Percentiles rank a stretch among this genome's conserved stretches.
These are phyloP conservation scores for Coemansia sp. DNA, from an alignment of 192 early-diverging fungal species.

Conservation along the genomic window DNA sequence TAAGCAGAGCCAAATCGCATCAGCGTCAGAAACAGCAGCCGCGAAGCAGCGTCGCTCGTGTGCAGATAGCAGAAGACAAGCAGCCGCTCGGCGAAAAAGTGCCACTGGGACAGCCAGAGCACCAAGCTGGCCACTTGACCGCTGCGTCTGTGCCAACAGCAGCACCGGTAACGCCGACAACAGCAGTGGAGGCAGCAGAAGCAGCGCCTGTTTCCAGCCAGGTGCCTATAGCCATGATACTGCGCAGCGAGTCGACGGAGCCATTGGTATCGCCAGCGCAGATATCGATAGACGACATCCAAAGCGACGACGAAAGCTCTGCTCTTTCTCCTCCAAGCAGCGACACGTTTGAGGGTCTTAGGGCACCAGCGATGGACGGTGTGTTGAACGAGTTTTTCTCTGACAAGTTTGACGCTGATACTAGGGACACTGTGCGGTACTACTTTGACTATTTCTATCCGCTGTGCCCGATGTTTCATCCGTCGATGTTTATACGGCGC, in stretches of 20 bases:
- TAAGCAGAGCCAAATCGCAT: background rate
- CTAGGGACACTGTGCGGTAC: slow-evolving; percentile 45
- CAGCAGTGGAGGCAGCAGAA: background rate
- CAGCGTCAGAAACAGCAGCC: background rate
- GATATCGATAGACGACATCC: slow-evolving; percentile 3
- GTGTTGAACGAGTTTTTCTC: slow-evolving; percentile 41
- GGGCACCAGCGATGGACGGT: slow-evolving; percentile 31
- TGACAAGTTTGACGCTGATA: slow-evolving; percentile 30
- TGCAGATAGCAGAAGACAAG: background rate
- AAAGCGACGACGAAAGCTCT: background rate
- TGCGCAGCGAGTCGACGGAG: background rate
- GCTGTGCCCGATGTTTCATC: slow-evolving; percentile 52
- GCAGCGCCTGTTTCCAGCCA: background rate
- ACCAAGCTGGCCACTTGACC: background rate
- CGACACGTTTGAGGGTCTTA: slow-evolving; percentile 19
- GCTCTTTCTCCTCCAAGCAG: background rate
- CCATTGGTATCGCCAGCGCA: background rate
- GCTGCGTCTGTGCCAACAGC: background rate
- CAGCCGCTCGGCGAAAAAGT: background rate
- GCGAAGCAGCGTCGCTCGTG: background rate
- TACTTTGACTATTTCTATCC: slow-evolving; percentile 57
- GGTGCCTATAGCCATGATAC: slow-evolving; percentile 8
- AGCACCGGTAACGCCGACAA: background rate
- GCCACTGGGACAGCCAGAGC: background rate
- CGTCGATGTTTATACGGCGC: slow-evolving; percentile 53